Percentiles rank a stretch among this genome's conserved stretches.
These are phyloP conservation scores for Boletus sensibilis DNA, from an alignment of 768 basidiomycete genomes.

Conservation along the genomic window DNA sequence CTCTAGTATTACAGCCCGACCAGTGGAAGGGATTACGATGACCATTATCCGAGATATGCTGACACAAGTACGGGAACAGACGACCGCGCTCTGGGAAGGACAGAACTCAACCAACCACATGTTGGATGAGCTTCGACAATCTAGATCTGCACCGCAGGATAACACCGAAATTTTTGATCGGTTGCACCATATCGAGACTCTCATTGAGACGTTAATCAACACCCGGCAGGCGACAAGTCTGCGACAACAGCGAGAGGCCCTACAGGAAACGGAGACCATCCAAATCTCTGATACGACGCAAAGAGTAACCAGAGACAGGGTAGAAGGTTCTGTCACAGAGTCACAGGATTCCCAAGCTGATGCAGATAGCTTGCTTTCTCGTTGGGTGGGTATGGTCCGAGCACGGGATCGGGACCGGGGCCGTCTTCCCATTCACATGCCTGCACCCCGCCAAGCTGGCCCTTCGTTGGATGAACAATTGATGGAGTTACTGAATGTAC, in stretches of 20 bases:
- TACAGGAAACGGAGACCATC: constrained; percentile 17
- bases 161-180: constrained; percentile 40
- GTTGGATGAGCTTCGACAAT: constrained; percentile 59
- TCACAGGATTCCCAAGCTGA: constrained; percentile 30
- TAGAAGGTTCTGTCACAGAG: constrained; percentile 31
- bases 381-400: constrained; percentile 28
- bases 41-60: constrained; percentile 54
- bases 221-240: constrained; percentile 3
- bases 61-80: constrained; percentile 56
- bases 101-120: constrained; percentile 60
- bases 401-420: constrained; percentile 29
- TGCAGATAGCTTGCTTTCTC: constrained; percentile 25
- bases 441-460: constrained; percentile 42
- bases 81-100: constrained; percentile 57
- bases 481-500: constrained; percentile 56
- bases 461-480: constrained; percentile 59
- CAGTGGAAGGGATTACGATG: constrained; percentile 34
- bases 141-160: constrained; percentile 40
- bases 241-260: background rate
- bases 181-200: constrained; percentile 24
- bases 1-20: constrained; percentile 38
- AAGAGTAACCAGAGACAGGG: constrained; percentile 10
- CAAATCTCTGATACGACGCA: constrained; percentile 16
- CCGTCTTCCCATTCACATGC: constrained; percentile 41
- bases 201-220: constrained; percentile 17